phyloP scores from a whole-genome alignment of 2,329 filamentous ascomycete genomes.

The Furcasterigmium sp. region DNA sequence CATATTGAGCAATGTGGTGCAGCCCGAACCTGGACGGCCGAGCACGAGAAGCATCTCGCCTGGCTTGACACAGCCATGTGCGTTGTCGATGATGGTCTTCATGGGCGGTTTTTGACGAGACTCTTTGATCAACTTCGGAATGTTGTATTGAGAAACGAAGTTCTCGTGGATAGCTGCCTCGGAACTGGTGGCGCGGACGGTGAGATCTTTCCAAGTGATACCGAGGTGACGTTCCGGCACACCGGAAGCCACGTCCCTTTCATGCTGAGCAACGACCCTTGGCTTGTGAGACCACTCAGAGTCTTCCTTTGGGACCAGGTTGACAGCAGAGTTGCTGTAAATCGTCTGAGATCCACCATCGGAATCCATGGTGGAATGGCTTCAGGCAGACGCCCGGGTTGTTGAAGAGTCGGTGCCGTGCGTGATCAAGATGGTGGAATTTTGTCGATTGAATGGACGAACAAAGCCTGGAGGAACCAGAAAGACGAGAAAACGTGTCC shows the following conservation, averaged over 20 bases:
- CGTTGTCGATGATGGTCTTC: slow-evolving; percentile 59
- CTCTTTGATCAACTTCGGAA: slow-evolving; percentile 48
- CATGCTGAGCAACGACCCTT: slow-evolving; percentile 36
- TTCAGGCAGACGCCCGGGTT: too few relatives aligned
- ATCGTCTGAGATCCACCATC: neutral
- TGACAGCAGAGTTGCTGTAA: neutral
- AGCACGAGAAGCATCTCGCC: slow-evolving; percentile 69
- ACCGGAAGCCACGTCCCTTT: slow-evolving; percentile 38
- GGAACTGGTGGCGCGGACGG: slow-evolving; percentile 54
- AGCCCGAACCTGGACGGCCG: slow-evolving; percentile 63
- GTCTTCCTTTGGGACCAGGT: neutral
- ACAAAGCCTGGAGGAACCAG: too few relatives aligned
- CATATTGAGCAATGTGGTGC: slow-evolving; percentile 66
- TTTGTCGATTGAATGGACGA: too few relatives aligned
- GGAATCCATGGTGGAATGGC: neutral
- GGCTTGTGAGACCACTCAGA: slow-evolving; percentile 39
- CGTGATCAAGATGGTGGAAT: too few relatives aligned
- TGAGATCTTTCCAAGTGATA: slow-evolving; percentile 60
- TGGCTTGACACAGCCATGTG: slow-evolving; percentile 64
- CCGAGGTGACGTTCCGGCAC: slow-evolving; percentile 49
- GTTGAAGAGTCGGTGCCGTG: too few relatives aligned
- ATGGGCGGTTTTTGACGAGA: slow-evolving; percentile 49
- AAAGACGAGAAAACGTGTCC: too few relatives aligned
- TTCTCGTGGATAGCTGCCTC: slow-evolving; percentile 63
- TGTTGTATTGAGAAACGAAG: slow-evolving; percentile 53